Percentiles rank a stretch among this genome's conserved stretches.
Conservation (phyloP, 345 rosid genomes). For the Pseudoturritis turrita region DNA sequence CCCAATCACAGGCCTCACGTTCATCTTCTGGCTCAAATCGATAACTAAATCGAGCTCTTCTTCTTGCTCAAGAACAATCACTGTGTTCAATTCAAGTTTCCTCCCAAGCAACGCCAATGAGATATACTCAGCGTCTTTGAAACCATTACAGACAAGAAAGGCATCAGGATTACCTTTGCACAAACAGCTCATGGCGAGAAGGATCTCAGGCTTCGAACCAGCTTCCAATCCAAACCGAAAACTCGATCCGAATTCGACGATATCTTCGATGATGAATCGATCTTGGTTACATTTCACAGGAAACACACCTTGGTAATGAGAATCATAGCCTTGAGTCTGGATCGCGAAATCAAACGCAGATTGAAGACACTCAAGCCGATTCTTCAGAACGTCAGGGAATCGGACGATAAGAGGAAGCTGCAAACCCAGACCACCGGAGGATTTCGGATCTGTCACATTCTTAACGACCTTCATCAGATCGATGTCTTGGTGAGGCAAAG, state of each 20-base stretch:
- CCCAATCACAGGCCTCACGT: constrained; percentile 66
- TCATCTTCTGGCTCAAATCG: constrained; percentile 54
- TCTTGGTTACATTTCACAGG: constrained; percentile 98
- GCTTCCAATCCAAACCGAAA: constrained; percentile 91
- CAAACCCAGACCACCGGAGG: constrained; percentile 71
- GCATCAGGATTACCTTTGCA: constrained; percentile 73
- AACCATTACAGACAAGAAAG: constrained; percentile 79
- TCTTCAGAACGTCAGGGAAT: constrained; percentile 78
- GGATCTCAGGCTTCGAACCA: constrained; percentile 96
- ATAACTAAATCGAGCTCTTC: constrained; percentile 86
- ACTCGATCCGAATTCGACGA: constrained; percentile 63
- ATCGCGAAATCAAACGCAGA: constrained; percentile 71
- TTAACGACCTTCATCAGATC: constrained; percentile 74
- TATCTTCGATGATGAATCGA: constrained; percentile 80
- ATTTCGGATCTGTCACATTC: constrained; percentile 75
- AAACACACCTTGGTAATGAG: constrained; percentile 85
- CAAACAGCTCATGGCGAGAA: constrained; percentile 81
- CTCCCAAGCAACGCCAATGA: constrained; percentile 68
- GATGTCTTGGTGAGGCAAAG: constrained; percentile 75
- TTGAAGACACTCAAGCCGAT: constrained; percentile 76
- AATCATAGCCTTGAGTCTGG: constrained; percentile 48
- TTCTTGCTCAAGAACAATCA: constrained; percentile 89
- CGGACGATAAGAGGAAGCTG: constrained; percentile 77
- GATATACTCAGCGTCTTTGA: constrained; percentile 78
- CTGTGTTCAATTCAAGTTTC: constrained; percentile 64